Base-by-base conservation (phyloP, 352 stramenopile genomes). In the Phytophthora syringae region DNA sequence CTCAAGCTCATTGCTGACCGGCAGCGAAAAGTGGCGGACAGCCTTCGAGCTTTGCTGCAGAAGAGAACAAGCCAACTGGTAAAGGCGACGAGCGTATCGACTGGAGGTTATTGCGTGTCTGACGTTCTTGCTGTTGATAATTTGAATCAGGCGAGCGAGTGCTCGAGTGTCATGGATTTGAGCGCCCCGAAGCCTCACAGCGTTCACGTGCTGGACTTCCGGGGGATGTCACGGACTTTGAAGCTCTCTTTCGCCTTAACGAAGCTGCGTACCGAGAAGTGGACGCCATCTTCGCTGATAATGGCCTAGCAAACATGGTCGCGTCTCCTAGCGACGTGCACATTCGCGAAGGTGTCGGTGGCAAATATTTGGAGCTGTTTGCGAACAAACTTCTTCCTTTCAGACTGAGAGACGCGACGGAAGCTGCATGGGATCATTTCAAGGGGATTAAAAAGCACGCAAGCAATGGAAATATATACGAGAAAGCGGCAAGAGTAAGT, bases 1-100 rank as follows among this genome's bases (percentile, higher is more conserved):
- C 39, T 80, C 4, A 78, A 76, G 27, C 42, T 67, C 13, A 16
- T 82, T 42, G 49, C 85, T 5, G 71, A 84, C 37, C 63, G 70
- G 12, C 79, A 88, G 50, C 60, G 68, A 47, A 74, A 76, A 39
- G 60, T 82, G 16, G 69, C 70, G 24, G 67, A 69, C 21, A 76
- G 57, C 11, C 63, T 88, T 5, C 64, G 76, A 12, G 52, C 45
- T 16, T 51, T 82, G n/a, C 45, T 84, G n/a, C 47, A 68, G 52
- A 70, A 67, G 37, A 68, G 68, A 43, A 16, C 40, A 24, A 56
- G n/a, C 22, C 34, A 68, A 45, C 9, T 62, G 43, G 69, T 74
- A 58, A 27, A 28, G 40, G 32, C 2, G 16, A 20, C 5, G 13
- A 43, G 16, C 9, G 37, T 20, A 7, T 43, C 21, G 37, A 7